A percentile compares a stretch with the other conserved stretches of the same genome.
phyloP scores from a whole-genome alignment of 225 moss, liverwort and hornwort species.

The Rhytidiadelphus loreus region DNA sequence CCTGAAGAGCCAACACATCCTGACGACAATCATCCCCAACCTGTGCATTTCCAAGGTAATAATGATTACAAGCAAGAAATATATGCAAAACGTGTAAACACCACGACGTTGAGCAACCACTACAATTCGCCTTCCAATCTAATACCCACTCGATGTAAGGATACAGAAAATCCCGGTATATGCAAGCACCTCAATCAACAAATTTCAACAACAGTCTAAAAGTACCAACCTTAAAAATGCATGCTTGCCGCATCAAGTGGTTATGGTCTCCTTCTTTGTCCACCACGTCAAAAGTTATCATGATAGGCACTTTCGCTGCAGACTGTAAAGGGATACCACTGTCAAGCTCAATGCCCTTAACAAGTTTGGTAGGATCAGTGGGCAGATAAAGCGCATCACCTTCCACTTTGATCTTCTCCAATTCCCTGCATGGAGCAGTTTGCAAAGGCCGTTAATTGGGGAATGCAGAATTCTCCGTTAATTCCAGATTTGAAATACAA shows the following conservation, averaged over 20 bases:
- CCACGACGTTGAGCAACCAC: not conserved
- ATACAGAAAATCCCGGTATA: not conserved
- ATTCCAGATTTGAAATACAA: not conserved
- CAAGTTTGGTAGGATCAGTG: conserved; percentile 65
- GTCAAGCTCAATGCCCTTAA: conserved; percentile 73
- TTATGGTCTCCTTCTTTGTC: conserved; percentile 60
- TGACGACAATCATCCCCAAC: conserved; percentile 96
- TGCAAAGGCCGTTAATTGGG: not conserved
- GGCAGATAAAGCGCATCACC: conserved; percentile 75
- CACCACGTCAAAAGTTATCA: conserved; percentile 88
- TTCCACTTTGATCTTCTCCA: conserved; percentile 81
- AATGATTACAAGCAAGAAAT: not conserved
- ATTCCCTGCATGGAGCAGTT: conserved; percentile 32
- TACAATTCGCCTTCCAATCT: not conserved
- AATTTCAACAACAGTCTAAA: not conserved
- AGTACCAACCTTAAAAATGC: conserved; percentile 75
- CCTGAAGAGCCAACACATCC: conserved; percentile 82
- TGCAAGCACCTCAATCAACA: not conserved
- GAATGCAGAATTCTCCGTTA: not conserved
- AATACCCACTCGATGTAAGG: not conserved
- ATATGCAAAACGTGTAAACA: not conserved
- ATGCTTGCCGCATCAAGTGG: conserved; percentile 52
- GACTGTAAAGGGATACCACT: conserved; percentile 87
- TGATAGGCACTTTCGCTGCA: conserved; percentile 91
- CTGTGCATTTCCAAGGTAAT: conserved; percentile 11